Evolutionary conservation across 2,329 filamentous ascomycete genomes (phyloP).

Genomic region (Leptographium lundbergii): DNA sequence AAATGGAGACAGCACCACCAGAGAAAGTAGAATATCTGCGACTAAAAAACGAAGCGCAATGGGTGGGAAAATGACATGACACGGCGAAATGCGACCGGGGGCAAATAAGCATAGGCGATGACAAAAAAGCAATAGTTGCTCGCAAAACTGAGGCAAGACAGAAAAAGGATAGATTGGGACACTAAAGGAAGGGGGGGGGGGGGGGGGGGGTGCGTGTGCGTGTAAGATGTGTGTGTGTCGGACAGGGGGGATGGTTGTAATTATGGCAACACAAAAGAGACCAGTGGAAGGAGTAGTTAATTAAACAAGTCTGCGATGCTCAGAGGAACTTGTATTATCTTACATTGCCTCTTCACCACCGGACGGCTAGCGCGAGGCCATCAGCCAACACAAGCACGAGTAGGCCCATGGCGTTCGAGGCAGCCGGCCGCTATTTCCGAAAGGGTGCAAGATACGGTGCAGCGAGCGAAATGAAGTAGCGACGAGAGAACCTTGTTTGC

Average conservation of each 20-base stretch:
- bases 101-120: not conserved
- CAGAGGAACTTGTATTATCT: not conserved
- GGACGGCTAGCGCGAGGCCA: not conserved
- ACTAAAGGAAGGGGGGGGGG: too few relatives aligned
- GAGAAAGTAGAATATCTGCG: not conserved
- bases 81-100: not conserved
- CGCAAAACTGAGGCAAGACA: not conserved
- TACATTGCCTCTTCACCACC: not conserved
- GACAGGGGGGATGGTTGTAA: not conserved
- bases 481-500: not conserved
- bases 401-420: not conserved
- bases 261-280: conserved; percentile 4
- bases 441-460: not conserved
- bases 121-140: not conserved
- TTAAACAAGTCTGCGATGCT: not conserved
- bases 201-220: not conserved
- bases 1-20: not conserved
- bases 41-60: not conserved
- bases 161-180: not conserved
- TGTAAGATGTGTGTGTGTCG: not conserved
- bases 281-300: not conserved
- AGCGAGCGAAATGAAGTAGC: not conserved
- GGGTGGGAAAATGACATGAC: not conserved
- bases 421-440: not conserved
- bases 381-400: not conserved